Base-by-base conservation (phyloP, 768 basidiomycete species). In the Hericium erinaceus region DNA sequence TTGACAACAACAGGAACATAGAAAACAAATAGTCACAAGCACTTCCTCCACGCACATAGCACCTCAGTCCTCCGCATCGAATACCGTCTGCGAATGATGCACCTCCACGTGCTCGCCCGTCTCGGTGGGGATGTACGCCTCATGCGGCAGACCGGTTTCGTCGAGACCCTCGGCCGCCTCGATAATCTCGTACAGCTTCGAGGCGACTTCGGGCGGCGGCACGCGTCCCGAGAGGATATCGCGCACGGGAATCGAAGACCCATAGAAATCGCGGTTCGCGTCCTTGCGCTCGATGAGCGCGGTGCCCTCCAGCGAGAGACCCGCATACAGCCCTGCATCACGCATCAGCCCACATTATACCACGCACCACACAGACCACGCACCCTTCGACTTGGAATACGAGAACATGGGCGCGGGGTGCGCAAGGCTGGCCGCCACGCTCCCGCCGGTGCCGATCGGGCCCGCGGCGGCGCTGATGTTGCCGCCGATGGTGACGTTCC, bases 391-490 rank as follows among this genome's bases (percentile, higher is more conserved):
- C 72, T 94, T 91, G 10, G 92, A 94, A 70, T 97, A 95, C 60
- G 90, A 92, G 73, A 97, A 99, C 91, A 98, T 95, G 4, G 94
- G 94, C 18, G 95, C 85, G 0, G 95, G 95, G 71, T 95, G 92
- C 4, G 93, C 92, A 44, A 95, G 75, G 2, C 83, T 84, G 1
- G 93, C 84, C 64, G 93, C 87, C 0, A 97, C 83, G 58, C 89
- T 88, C 3, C 90, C 95, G 4, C 95, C 95, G 0, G 95, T 97
- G 1, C 95, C 95, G 58, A 98, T 88, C 0, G 95, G 95, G 1
- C 95, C 95, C 7, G 94, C 94, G 0, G 86, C 76, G 2, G 89
- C 92, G 62, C 82, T 84, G 67, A 93, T 78, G 64, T 87, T 85
- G 4, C 95, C 95, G 1, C 95, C 95, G 55, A 98, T 90, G 2